Percentiles rank a stretch among this genome's conserved stretches.
These are phyloP conservation scores for Cyclotella atomus DNA, from an alignment of 108 stramenopile species.

Conservation along the genomic window DNA sequence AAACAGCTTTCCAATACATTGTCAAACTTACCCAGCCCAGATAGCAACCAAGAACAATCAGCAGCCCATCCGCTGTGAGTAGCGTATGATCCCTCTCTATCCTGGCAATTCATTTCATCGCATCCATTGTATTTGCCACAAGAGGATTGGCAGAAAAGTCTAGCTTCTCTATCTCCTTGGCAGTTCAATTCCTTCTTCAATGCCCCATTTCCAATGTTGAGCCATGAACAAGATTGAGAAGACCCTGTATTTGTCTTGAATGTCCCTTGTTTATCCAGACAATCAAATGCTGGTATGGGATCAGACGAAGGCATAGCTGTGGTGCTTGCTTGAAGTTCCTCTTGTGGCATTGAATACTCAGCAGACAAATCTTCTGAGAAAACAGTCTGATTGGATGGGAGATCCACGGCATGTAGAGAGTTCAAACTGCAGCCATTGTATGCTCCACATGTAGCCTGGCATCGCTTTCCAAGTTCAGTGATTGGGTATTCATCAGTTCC, in stretches of 20 bases:
- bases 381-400: conserved; percentile 25
- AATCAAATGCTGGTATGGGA: conserved; percentile 19
- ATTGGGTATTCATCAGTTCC: conserved; percentile 20
- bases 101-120: conserved; percentile 29
- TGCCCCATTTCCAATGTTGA: conserved; percentile 29
- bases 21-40: conserved; percentile 26
- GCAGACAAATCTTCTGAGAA: conserved; percentile 20
- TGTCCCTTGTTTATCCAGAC: conserved; percentile 27
- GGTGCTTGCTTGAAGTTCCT: no score
- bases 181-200: conserved; percentile 44
- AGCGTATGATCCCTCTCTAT: conserved; percentile 29
- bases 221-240: conserved; percentile 42
- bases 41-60: conserved; percentile 38
- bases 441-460: conserved; percentile 33
- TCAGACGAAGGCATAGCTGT: background rate
- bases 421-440: conserved; percentile 35
- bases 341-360: no score
- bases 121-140: conserved; percentile 37
- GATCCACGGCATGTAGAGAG: background rate
- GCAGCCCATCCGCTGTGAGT: conserved; percentile 40
- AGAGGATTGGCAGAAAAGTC: conserved; percentile 26
- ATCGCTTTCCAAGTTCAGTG: conserved; percentile 41
- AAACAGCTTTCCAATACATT: background rate
- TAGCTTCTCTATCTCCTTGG: conserved; percentile 27
- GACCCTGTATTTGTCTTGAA: conserved; percentile 36